Percentiles rank a stretch among this genome's conserved stretches.
Evolutionary conservation across 305 asterid species (phyloP).

Genomic region (Ilex paraguariensis): DNA sequence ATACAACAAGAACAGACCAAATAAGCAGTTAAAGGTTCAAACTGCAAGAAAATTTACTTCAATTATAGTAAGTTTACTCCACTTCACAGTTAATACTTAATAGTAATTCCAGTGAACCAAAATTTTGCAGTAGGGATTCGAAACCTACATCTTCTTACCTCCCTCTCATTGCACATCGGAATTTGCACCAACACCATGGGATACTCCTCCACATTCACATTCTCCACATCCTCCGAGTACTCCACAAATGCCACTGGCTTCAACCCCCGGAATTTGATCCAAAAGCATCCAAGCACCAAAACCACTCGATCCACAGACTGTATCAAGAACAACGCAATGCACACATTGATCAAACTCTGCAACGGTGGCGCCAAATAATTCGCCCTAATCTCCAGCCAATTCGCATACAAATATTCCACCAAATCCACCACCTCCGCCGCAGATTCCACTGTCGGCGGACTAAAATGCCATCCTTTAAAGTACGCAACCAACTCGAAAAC

Average conservation of each 20-base stretch:
- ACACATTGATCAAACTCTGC: slow-evolving; percentile 68
- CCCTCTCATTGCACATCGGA: slow-evolving; percentile 95
- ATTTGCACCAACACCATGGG: slow-evolving; percentile 87
- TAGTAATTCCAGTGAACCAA: background rate
- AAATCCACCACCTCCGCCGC: slow-evolving; percentile 44
- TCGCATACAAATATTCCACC: slow-evolving; percentile 61
- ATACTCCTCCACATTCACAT: slow-evolving; percentile 29
- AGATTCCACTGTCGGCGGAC: slow-evolving; percentile 66
- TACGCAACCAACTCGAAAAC: slow-evolving; percentile 64
- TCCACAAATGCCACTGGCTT: slow-evolving; percentile 52
- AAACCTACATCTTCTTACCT: slow-evolving; percentile 75
- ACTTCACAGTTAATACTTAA: background rate
- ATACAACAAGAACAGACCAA: too few relatives aligned
- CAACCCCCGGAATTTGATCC: slow-evolving; percentile 63
- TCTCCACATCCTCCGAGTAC: slow-evolving; percentile 36
- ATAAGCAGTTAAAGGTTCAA: too few relatives aligned
- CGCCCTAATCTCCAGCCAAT: slow-evolving; percentile 73
- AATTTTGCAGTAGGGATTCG: slow-evolving; percentile 27
- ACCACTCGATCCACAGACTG: slow-evolving; percentile 69
- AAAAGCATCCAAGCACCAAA: slow-evolving; percentile 72
- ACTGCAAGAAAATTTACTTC: too few relatives aligned
- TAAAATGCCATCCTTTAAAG: slow-evolving; percentile 81
- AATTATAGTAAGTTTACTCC: background rate
- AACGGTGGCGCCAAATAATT: slow-evolving; percentile 70
- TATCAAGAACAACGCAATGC: slow-evolving; percentile 69